phyloP scores from a whole-genome alignment of 78 protist species.

The Pelomyxa schiedti region DNA sequence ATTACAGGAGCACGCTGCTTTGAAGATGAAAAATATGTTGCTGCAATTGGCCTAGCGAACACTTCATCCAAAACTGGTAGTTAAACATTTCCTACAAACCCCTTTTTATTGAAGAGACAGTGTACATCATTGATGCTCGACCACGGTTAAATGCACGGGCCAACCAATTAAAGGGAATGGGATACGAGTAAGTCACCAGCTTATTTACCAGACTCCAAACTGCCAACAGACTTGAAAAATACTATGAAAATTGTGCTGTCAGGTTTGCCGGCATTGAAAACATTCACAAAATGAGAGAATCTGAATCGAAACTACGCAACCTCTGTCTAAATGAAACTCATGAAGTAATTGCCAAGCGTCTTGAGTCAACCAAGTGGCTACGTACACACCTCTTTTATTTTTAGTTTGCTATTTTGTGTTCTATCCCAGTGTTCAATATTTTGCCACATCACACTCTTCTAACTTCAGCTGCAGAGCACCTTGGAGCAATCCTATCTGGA shows the following conservation, averaged over 20 bases:
- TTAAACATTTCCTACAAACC: too few species aligned
- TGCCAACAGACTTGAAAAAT: conserved; percentile 19
- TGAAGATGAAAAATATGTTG: conserved; percentile 43
- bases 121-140: conserved; percentile 57
- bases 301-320: conserved; percentile 28
- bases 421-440: not conserved
- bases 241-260: conserved; percentile 41
- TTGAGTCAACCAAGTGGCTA: not conserved
- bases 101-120: too few species aligned
- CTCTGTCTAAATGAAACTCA: conserved; percentile 1
- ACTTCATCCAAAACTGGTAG: too few species aligned
- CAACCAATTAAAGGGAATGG: conserved; percentile 60
- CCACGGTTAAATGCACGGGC: conserved; percentile 69
- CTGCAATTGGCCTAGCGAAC: conserved; percentile 8
- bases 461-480: conserved; percentile 26
- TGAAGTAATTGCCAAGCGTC: not conserved
- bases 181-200: conserved; percentile 19
- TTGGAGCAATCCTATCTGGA: conserved; percentile 24
- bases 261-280: conserved; percentile 66
- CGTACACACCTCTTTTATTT: not conserved
- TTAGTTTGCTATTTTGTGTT: not conserved
- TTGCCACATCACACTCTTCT: not conserved
- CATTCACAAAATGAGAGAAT: conserved; percentile 71
- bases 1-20: conserved; percentile 25
- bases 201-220: conserved; percentile 18